Percentiles rank a stretch among this genome's conserved stretches.
phyloP scores from a whole-genome alignment of 2,329 filamentous ascomycete species.

The Hypoxylon sp. region DNA sequence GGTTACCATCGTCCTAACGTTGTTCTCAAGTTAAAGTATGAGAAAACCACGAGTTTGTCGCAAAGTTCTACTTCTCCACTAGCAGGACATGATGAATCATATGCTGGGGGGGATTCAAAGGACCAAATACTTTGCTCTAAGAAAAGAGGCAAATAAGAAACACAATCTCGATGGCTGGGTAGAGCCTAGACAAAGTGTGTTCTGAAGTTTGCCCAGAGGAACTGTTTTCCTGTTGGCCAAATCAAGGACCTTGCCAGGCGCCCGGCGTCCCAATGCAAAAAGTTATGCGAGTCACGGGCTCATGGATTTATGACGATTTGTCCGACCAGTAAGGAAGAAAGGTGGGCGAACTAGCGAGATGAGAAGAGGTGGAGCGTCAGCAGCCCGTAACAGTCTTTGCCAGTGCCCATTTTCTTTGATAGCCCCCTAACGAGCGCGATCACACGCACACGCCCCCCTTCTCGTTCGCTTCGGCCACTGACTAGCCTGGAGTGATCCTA shows the following conservation, averaged over 20 bases:
- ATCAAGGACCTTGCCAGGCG: slow-evolving; percentile 43
- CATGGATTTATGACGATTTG: slow-evolving; percentile 51
- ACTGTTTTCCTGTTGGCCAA: slow-evolving; percentile 38
- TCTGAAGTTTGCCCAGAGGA: slow-evolving; percentile 33
- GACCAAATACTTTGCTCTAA: slow-evolving; percentile 25
- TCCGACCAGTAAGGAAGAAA: slow-evolving; percentile 43
- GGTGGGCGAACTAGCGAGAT: slow-evolving; percentile 44
- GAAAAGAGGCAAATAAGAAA: slow-evolving; percentile 17
- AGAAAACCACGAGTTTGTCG: slow-evolving; percentile 36
- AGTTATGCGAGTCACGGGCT: slow-evolving; percentile 52
- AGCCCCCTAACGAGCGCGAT: slow-evolving; percentile 35
- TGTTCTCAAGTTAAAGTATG: slow-evolving; percentile 22
- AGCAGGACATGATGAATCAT: slow-evolving; percentile 15
- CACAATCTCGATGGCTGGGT: slow-evolving; percentile 18
- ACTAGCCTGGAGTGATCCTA: slow-evolving; percentile 15
- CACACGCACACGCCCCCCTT: slow-evolving; percentile 49
- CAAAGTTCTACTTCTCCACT: slow-evolving; percentile 10
- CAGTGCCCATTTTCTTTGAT: slow-evolving; percentile 1
- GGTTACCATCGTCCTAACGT: slow-evolving; percentile 20
- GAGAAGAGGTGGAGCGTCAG: slow-evolving; percentile 48
- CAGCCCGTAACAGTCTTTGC: slow-evolving; percentile 33
- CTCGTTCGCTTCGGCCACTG: slow-evolving; percentile 39
- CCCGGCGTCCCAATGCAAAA: slow-evolving; percentile 45
- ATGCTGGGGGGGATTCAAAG: too few relatives aligned
- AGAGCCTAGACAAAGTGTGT: slow-evolving; percentile 11